Conservation (phyloP, 179 eudicot genomes). For the Corrigiola litoralis region DNA sequence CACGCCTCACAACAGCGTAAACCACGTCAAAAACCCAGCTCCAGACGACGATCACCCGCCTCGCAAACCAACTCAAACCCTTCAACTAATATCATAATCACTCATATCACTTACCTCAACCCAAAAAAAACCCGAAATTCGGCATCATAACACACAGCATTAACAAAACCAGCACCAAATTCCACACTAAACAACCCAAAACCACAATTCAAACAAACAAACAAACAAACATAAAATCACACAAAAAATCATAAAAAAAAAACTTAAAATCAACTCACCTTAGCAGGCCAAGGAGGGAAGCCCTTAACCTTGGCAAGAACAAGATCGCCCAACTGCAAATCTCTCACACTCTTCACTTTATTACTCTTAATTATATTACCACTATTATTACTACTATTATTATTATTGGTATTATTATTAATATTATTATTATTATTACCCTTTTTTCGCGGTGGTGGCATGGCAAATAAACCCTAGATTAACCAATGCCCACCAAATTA, state of each 20-base stretch:
- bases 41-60: too few relatives aligned
- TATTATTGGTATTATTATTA: background rate
- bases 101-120: too few relatives aligned
- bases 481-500: too few relatives aligned
- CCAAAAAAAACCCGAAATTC: background rate
- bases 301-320: conserved; percentile 98
- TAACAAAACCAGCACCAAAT: background rate
- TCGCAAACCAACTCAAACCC: too few relatives aligned
- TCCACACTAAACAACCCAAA: background rate
- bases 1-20: too few relatives aligned
- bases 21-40: too few relatives aligned
- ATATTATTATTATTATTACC: background rate
- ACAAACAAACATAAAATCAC: background rate
- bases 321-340: conserved; percentile 83
- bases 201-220: background rate
- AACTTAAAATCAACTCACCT: conserved; percentile 61
- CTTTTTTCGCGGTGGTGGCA: conserved; percentile 17
- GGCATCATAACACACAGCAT: background rate
- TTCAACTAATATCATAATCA: too few relatives aligned
- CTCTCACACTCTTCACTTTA: conserved; percentile 34
- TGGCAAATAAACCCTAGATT: too few relatives aligned
- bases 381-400: background rate
- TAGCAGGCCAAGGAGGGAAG: conserved; percentile 96
- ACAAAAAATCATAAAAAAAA: background rate
- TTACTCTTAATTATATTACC: conserved; percentile 23